Evolutionary conservation across 2,329 filamentous ascomycete genomes (phyloP).

Genomic region (Claviceps cyperi): DNA sequence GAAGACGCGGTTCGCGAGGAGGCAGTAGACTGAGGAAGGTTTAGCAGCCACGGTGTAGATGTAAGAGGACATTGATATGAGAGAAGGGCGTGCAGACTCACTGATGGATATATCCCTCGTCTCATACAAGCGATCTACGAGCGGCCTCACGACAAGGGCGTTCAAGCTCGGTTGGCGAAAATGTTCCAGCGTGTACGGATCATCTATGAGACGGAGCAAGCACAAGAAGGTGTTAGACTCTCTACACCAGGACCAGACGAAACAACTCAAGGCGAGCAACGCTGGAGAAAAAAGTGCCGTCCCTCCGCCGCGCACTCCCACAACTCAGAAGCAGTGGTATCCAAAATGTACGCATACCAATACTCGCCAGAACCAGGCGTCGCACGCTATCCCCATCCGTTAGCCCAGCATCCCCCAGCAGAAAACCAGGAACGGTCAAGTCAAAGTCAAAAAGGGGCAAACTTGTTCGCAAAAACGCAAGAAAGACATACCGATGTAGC

Average conservation of each 20-base stretch:
- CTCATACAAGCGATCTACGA: slow-evolving; percentile 55
- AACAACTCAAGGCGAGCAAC: too few relatives aligned
- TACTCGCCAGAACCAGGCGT: slow-evolving; percentile 9
- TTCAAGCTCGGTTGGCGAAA: slow-evolving; percentile 55
- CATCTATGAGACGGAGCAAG: slow-evolving; percentile 15
- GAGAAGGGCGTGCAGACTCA: slow-evolving; percentile 13
- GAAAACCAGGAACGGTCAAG: too few relatives aligned
- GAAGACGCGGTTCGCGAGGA: slow-evolving; percentile 56
- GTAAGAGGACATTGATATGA: too few relatives aligned
- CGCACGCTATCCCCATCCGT: background rate
- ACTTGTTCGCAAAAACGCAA: background rate
- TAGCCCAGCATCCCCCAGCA: too few relatives aligned
- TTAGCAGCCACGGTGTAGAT: too few relatives aligned
- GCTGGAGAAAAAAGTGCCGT: too few relatives aligned
- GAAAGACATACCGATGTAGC: slow-evolving; percentile 5
- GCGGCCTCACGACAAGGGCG: slow-evolving; percentile 46
- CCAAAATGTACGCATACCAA: slow-evolving; percentile 5
- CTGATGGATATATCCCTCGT: slow-evolving; percentile 49
- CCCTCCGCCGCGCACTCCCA: too few relatives aligned
- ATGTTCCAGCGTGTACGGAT: slow-evolving; percentile 40
- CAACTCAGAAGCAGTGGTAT: too few relatives aligned
- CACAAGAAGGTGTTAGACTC: too few relatives aligned
- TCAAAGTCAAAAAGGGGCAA: background rate
- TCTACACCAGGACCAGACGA: background rate
- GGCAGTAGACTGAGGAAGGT: slow-evolving; percentile 43